These are phyloP conservation scores for Rhodotorula mucilaginosa DNA, from an alignment of 1,284 basidiomycete genomes.

Conservation along the genomic window DNA sequence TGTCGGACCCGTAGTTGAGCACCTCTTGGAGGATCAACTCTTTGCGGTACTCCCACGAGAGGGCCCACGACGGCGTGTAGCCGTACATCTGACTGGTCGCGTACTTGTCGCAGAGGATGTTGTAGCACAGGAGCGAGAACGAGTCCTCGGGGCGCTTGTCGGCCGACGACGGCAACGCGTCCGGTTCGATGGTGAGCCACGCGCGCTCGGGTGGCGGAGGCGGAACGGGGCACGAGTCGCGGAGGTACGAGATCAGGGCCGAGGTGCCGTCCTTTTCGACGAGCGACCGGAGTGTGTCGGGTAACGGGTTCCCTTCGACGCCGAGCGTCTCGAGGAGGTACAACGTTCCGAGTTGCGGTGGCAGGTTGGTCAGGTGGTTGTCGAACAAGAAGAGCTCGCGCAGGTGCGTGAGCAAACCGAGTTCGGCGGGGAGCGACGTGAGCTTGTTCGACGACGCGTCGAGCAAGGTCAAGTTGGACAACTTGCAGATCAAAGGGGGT, in stretches of 20 bases:
- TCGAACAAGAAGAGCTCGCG: conserved; percentile 95
- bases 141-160: conserved; percentile 54
- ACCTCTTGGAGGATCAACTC: conserved; percentile 86
- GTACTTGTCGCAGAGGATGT: conserved; percentile 89
- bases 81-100: conserved; percentile 90
- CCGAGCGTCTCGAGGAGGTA: conserved; percentile 92
- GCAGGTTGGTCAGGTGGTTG: conserved; percentile 81
- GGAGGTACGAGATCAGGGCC: conserved; percentile 80
- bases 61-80: conserved; percentile 94
- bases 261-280: conserved; percentile 90
- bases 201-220: conserved; percentile 76
- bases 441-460: conserved; percentile 92
- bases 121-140: conserved; percentile 84
- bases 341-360: conserved; percentile 81
- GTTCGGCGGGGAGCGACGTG: conserved; percentile 72
- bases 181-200: conserved; percentile 66
- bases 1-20: conserved; percentile 77
- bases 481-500: conserved; percentile 77
- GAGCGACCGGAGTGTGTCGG: conserved; percentile 69
- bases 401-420: conserved; percentile 85
- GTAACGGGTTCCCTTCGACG: conserved; percentile 92
- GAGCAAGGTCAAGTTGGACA: conserved; percentile 82
- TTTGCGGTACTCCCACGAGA: conserved; percentile 92
- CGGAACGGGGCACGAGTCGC: conserved; percentile 81
- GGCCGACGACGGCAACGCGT: conserved; percentile 24